phyloP scores from a whole-genome alignment of 208 protist genomes.

The Angomonas deanei region DNA sequence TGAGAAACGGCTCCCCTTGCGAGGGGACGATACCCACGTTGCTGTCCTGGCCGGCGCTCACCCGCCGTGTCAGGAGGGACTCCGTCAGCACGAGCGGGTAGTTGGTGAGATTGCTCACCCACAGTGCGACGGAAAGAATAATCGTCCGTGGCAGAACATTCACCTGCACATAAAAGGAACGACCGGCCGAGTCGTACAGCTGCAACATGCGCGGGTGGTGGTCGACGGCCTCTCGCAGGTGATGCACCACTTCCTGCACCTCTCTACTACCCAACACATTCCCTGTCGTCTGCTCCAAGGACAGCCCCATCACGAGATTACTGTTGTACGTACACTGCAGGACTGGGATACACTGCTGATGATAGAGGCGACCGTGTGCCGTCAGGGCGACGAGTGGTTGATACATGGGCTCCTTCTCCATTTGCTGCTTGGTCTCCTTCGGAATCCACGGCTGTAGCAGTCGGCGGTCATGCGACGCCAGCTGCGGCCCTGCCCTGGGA shows the following conservation, averaged over 20 bases:
- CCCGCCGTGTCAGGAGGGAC: conserved; percentile 31
- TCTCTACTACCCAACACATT: conserved; percentile 36
- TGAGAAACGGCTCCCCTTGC: conserved; percentile 61
- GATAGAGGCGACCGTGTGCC: conserved; percentile 41
- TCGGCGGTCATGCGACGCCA: conserved; percentile 17
- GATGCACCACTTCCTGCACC: conserved; percentile 21
- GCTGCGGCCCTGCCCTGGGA: conserved; percentile 32
- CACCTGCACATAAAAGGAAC: conserved; percentile 61
- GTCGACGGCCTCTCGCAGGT: conserved; percentile 39
- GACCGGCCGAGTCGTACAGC: conserved; percentile 43
- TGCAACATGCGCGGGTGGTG: conserved; percentile 44
- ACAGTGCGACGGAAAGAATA: conserved; percentile 63
- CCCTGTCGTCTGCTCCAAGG: conserved; percentile 61
- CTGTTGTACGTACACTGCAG: conserved; percentile 51
- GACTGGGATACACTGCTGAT: conserved; percentile 42
- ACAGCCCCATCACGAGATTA: conserved; percentile 45
- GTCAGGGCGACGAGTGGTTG: conserved; percentile 45
- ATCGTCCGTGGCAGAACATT: conserved; percentile 59
- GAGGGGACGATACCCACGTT: conserved; percentile 73
- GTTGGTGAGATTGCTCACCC: conserved; percentile 77
- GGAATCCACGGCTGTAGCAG: conserved; percentile 33
- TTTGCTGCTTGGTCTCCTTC: not conserved
- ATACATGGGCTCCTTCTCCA: conserved; percentile 20
- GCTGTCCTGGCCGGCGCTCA: conserved; percentile 46
- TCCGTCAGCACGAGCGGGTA: conserved; percentile 70